phyloP scores from a whole-genome alignment of 2,329 filamentous ascomycete species.

The Aspergillus luchuensis region DNA sequence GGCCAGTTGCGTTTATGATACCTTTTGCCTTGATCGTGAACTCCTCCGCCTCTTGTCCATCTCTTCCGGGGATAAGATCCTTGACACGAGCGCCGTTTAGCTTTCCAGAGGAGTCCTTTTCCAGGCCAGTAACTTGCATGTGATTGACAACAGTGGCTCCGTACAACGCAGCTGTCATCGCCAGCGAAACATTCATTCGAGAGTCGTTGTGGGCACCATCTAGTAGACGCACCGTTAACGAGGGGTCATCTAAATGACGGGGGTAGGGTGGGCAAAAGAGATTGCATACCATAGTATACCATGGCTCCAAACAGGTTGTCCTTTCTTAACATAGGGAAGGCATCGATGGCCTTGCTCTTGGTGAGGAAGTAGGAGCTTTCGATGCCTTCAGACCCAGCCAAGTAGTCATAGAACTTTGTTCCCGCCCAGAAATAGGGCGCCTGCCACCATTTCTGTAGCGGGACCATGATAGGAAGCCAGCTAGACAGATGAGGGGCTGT shows the following conservation, averaged over 20 bases:
- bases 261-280: background rate
- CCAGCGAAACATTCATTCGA: slow-evolving; percentile 85
- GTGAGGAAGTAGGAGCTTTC: slow-evolving; percentile 88
- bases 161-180: slow-evolving; percentile 86
- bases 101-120: slow-evolving; percentile 72
- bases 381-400: slow-evolving; percentile 83
- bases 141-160: slow-evolving; percentile 82
- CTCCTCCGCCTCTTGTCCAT: slow-evolving; percentile 63
- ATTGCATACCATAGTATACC: slow-evolving; percentile 72
- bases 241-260: background rate
- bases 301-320: slow-evolving; percentile 76
- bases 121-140: slow-evolving; percentile 73
- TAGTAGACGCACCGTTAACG: slow-evolving; percentile 29
- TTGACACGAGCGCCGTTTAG: slow-evolving; percentile 73
- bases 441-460: slow-evolving; percentile 81
- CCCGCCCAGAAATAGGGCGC: slow-evolving; percentile 72
- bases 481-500: slow-evolving; percentile 79
- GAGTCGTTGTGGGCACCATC: slow-evolving; percentile 92
- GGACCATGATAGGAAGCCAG: slow-evolving; percentile 82
- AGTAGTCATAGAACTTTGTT: slow-evolving; percentile 79
- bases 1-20: slow-evolving; percentile 85
- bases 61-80: slow-evolving; percentile 67
- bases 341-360: slow-evolving; percentile 80
- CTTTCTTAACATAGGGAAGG: slow-evolving; percentile 85
- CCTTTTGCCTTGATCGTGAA: slow-evolving; percentile 76